Evolutionary conservation across 2,329 filamentous ascomycete genomes (phyloP).

Genomic region (Neofusicoccum cordaticola): DNA sequence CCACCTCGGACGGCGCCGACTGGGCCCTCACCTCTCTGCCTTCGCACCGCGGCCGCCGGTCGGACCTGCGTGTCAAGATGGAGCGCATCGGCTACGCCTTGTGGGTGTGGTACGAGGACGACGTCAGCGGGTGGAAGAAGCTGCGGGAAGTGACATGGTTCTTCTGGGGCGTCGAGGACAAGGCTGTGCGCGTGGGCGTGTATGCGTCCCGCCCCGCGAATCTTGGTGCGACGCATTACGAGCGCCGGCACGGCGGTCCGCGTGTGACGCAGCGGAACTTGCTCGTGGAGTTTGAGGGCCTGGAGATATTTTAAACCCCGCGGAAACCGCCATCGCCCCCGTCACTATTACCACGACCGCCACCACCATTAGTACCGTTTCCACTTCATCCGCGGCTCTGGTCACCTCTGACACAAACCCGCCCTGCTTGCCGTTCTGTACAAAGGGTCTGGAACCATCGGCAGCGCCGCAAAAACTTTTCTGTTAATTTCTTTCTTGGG

Average conservation of each 20-base stretch:
- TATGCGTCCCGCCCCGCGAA: conserved; percentile 57
- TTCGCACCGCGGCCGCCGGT: conserved; percentile 40
- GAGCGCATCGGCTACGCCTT: conserved; percentile 56
- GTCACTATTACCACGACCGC: too few species aligned
- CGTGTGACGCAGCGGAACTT: conserved; percentile 33
- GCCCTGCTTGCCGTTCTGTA: conserved; percentile 3
- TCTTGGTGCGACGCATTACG: conserved; percentile 38
- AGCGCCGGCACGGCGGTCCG: conserved; percentile 28
- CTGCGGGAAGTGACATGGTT: conserved; percentile 61
- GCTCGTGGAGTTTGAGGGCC: conserved; percentile 40
- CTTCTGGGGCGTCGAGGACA: conserved; percentile 59
- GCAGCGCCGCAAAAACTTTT: conserved; percentile 9
- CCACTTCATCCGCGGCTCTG: neutral
- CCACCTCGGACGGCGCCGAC: conserved; percentile 56
- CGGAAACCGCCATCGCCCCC: neutral
- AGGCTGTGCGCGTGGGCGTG: conserved; percentile 56
- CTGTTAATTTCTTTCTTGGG: neutral
- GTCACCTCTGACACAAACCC: neutral
- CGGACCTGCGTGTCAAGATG: conserved; percentile 55
- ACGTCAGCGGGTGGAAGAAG: conserved; percentile 50
- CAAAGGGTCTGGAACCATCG: conserved; percentile 9
- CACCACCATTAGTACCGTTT: neutral
- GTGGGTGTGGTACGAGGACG: conserved; percentile 57
- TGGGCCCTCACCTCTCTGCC: conserved; percentile 54
- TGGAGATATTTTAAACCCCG: conserved; percentile 36